Evolutionary conservation across 1,284 basidiomycete species (phyloP).

Genomic region (Microbotryum scabiosae): DNA sequence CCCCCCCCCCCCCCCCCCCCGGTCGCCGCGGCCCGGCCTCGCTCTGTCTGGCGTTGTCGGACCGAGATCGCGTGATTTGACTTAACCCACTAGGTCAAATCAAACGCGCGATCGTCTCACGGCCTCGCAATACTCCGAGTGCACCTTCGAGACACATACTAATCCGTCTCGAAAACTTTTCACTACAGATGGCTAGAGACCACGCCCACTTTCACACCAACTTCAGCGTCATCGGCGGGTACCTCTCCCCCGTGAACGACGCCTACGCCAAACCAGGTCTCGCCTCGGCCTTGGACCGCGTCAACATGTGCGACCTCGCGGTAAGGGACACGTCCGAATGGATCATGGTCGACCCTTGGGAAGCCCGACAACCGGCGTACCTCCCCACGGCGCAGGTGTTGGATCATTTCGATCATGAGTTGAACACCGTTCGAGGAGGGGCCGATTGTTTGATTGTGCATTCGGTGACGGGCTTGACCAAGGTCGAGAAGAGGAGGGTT

Average conservation of each 20-base stretch:
- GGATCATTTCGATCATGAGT: constrained; percentile 37
- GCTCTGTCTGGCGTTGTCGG: not conserved
- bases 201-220: constrained; percentile 31
- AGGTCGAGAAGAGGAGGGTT: constrained; percentile 40
- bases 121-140: no score
- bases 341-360: constrained; percentile 37
- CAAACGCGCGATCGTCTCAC: no score
- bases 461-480: constrained; percentile 12
- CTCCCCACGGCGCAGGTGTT: constrained; percentile 37
- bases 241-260: constrained; percentile 37
- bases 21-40: not conserved
- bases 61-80: not conserved
- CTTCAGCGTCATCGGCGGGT: constrained; percentile 36
- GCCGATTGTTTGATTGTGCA: constrained; percentile 27
- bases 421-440: constrained; percentile 32
- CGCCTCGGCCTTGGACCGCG: constrained; percentile 32
- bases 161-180: not conserved
- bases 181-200: constrained; percentile 31
- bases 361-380: constrained; percentile 34
- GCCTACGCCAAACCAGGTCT: constrained; percentile 36
- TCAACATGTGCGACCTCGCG: constrained; percentile 36
- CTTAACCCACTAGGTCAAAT: not conserved
- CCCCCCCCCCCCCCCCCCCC: not conserved
- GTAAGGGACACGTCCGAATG: constrained; percentile 35
- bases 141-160: no score